Conservation (phyloP, 148 eudicot genomes). For the Beta vulgaris region DNA sequence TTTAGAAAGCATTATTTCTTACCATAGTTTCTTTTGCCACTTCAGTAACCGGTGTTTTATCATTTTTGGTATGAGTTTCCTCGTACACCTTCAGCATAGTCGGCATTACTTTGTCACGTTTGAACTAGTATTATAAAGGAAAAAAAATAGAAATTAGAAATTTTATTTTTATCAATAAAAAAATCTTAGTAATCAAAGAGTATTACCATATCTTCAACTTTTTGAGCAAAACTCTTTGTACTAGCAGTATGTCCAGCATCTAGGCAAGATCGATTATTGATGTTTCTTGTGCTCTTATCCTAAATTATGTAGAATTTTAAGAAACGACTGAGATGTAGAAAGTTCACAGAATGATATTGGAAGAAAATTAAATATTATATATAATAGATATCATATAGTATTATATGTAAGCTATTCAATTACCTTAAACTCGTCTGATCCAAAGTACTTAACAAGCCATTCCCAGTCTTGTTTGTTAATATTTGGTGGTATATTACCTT, state of each 20-base stretch:
- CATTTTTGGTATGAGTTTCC: neutral
- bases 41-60: neutral
- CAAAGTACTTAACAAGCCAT: too few relatives aligned
- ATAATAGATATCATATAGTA: too few relatives aligned
- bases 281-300: too few relatives aligned
- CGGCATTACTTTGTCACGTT: neutral
- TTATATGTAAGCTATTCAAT: too few relatives aligned
- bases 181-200: neutral
- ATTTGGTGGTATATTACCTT: too few relatives aligned
- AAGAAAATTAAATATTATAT: too few relatives aligned
- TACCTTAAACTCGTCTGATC: too few relatives aligned
- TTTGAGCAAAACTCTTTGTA: slow-evolving; percentile 3
- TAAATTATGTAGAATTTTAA: too few relatives aligned
- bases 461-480: too few relatives aligned
- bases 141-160: neutral
- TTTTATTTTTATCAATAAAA: neutral
- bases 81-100: neutral
- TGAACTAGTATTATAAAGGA: neutral
- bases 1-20: neutral
- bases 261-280: neutral
- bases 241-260: slow-evolving; percentile 1
- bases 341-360: too few relatives aligned
- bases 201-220: neutral
- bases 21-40: neutral
- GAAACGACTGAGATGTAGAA: too few relatives aligned